Conservation (phyloP, 2,329 filamentous ascomycete genomes). For the Calonectria honghensis region DNA sequence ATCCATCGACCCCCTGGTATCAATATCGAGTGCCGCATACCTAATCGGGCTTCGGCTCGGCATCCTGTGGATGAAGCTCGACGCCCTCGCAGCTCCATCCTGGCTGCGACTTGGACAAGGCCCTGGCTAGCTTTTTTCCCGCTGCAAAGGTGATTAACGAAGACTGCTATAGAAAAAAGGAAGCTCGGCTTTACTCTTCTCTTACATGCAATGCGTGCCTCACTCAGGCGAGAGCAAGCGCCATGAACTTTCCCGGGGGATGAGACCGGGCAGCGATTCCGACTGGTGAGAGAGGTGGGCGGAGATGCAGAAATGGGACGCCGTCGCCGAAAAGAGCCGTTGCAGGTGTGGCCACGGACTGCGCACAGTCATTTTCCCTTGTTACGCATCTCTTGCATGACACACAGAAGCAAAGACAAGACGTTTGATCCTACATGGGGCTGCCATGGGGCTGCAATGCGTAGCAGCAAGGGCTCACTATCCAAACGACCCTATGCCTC, state of each 20-base stretch:
- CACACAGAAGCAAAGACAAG: slow-evolving; percentile 9
- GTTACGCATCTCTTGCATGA: slow-evolving; percentile 23
- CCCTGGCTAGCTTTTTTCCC: background rate
- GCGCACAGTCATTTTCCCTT: slow-evolving; percentile 16
- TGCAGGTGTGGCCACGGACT: slow-evolving; percentile 8
- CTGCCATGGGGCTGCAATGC: slow-evolving; percentile 16
- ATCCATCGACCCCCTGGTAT: slow-evolving; percentile 21
- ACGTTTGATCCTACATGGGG: slow-evolving; percentile 15
- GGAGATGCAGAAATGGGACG: slow-evolving; percentile 21
- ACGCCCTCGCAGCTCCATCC: slow-evolving; percentile 15
- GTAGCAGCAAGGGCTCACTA: slow-evolving; percentile 7
- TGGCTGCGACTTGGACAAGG: background rate
- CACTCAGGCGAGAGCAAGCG: slow-evolving; percentile 14
- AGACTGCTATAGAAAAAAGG: background rate
- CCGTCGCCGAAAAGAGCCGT: slow-evolving; percentile 3
- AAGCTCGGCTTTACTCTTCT: slow-evolving; percentile 5
- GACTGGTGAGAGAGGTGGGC: slow-evolving; percentile 16
- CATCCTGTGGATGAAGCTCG: slow-evolving; percentile 25
- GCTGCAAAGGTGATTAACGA: slow-evolving; percentile 2
- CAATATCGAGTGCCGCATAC: slow-evolving; percentile 30
- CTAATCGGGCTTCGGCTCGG: slow-evolving; percentile 37
- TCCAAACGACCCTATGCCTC: slow-evolving; percentile 16
- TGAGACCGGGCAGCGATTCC: slow-evolving; percentile 15
- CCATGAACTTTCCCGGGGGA: slow-evolving; percentile 18
- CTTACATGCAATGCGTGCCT: slow-evolving; percentile 3